Conservation (phyloP, 139 green algal genomes). For the Eudorina sp. region DNA sequence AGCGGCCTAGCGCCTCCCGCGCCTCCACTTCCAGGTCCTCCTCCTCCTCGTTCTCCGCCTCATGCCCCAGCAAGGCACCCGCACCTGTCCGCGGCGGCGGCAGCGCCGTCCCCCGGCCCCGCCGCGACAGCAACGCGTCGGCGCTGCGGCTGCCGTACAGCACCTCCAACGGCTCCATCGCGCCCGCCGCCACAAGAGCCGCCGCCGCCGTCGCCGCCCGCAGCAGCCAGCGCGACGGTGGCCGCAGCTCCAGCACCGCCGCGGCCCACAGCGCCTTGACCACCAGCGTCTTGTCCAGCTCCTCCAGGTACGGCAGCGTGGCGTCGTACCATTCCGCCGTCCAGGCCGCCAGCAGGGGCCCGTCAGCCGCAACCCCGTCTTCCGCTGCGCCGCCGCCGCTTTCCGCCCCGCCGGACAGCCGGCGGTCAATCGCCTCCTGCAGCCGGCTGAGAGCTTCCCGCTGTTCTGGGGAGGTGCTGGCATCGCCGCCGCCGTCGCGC, state of each 20-base stretch:
- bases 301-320: background rate
- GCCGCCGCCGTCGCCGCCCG: background rate
- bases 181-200: background rate
- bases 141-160: constrained; percentile 28
- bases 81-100: background rate
- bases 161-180: constrained; percentile 20
- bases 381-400: background rate
- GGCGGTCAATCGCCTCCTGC: constrained; percentile 17
- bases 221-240: background rate
- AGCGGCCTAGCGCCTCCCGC: background rate
- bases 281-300: background rate
- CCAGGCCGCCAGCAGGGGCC: background rate
- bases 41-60: background rate
- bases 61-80: background rate
- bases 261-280: constrained; percentile 41
- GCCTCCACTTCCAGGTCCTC: background rate
- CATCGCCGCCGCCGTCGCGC: background rate
- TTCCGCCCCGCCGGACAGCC: background rate
- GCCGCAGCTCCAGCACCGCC: background rate
- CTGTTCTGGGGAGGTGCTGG: background rate
- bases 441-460: background rate
- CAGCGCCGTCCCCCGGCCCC: background rate
- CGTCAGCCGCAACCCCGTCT: background rate
- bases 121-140: background rate
- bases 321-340: constrained; percentile 14